A percentile compares a stretch with the other conserved stretches of the same genome.
These are phyloP conservation scores for Spinellus fusiger DNA, from an alignment of 192 early-diverging fungal genomes.

Conservation along the genomic window DNA sequence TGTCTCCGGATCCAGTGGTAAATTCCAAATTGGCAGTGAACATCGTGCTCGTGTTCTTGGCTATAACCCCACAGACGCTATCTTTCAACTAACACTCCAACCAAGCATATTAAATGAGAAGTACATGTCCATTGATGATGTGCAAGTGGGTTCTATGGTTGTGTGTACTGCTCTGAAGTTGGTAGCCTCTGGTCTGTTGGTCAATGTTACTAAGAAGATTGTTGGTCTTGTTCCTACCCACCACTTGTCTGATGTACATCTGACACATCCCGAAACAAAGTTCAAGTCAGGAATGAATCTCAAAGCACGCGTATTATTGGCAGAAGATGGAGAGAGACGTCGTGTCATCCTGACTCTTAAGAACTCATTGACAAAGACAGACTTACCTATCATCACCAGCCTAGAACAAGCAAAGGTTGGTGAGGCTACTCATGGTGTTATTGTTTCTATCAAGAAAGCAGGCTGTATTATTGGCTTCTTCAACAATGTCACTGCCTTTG, in stretches of 20 bases:
- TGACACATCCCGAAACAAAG: constrained; percentile 63
- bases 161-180: constrained; percentile 44
- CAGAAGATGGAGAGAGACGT: constrained; percentile 43
- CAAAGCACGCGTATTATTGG: constrained; percentile 63
- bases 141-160: constrained; percentile 55
- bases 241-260: constrained; percentile 70
- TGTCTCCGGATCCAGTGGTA: constrained; percentile 47
- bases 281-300: constrained; percentile 72
- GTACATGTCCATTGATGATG: constrained; percentile 63
- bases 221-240: constrained; percentile 63
- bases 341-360: constrained; percentile 72
- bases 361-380: constrained; percentile 64
- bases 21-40: constrained; percentile 55
- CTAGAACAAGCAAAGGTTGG: constrained; percentile 59
- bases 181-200: constrained; percentile 48
- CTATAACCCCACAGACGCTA: constrained; percentile 68
- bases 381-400: constrained; percentile 56
- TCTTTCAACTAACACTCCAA: constrained; percentile 71
- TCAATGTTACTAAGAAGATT: constrained; percentile 54
- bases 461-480: constrained; percentile 79
- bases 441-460: constrained; percentile 49
- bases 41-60: constrained; percentile 79
- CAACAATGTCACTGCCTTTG: constrained; percentile 65
- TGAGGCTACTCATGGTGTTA: constrained; percentile 55
- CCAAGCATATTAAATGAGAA: constrained; percentile 59